Conservation (phyloP, 345 rosid genomes). For the Litchi chinensis region DNA sequence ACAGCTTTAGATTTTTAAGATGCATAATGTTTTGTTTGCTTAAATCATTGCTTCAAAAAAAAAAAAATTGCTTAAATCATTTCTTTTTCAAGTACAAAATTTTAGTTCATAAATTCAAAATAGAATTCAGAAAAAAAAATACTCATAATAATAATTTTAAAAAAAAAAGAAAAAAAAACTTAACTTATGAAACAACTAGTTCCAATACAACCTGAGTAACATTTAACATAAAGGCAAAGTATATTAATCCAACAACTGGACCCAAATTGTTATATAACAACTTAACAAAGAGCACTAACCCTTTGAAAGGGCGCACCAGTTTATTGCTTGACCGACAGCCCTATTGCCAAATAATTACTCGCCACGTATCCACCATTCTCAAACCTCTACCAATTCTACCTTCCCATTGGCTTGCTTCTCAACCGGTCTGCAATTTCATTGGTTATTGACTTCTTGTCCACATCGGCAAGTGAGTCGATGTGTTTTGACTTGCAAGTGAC, state of each 20-base stretch:
- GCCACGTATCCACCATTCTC: not conserved
- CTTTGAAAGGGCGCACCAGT: not conserved
- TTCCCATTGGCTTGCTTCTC: constrained; percentile 9
- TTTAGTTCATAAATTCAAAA: too few species aligned
- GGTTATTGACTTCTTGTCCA: constrained; percentile 6
- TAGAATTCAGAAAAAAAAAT: too few species aligned
- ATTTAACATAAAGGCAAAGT: too few species aligned
- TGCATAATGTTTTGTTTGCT: too few species aligned
- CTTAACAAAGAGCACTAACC: not conserved
- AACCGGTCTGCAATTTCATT: not conserved
- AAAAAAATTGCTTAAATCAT: too few species aligned
- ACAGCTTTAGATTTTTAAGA: too few species aligned
- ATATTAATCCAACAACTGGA: not conserved
- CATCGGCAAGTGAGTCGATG: not conserved
- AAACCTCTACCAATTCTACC: constrained; percentile 8
- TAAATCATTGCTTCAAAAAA: too few species aligned
- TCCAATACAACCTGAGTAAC: not conserved
- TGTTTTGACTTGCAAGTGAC: not conserved
- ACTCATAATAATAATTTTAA: too few species aligned
- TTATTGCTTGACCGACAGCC: not conserved
- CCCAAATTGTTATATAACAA: not conserved
- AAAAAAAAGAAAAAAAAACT: too few species aligned
- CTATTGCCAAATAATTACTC: not conserved
- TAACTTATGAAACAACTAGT: too few species aligned
- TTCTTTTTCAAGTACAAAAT: too few species aligned